A percentile compares a stretch with the other conserved stretches of the same genome.
These are phyloP conservation scores for Fusarium domesticum DNA, from an alignment of 2,329 filamentous ascomycete species.

Conservation along the genomic window DNA sequence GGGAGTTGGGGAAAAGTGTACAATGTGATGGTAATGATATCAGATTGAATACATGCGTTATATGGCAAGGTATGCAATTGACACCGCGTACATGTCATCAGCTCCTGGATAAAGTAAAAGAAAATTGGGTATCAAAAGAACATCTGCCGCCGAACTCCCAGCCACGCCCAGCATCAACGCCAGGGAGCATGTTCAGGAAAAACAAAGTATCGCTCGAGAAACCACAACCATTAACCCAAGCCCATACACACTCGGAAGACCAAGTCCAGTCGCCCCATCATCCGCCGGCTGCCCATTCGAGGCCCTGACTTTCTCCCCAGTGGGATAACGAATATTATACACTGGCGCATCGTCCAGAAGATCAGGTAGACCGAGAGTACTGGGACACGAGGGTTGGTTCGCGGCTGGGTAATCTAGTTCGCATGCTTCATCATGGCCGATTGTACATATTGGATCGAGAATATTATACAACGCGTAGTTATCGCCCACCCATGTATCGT, in stretches of 20 bases:
- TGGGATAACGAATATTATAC: slow-evolving; percentile 47
- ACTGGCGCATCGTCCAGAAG: slow-evolving; percentile 40
- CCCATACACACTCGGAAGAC: neutral
- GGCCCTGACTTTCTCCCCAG: slow-evolving; percentile 41
- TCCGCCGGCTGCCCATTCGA: slow-evolving; percentile 16
- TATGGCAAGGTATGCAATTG: too few species aligned
- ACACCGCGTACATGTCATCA: too few species aligned
- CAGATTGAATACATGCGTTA: too few species aligned
- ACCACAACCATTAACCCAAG: neutral
- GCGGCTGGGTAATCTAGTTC: slow-evolving; percentile 40
- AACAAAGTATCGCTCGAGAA: neutral
- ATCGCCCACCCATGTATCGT: slow-evolving; percentile 45
- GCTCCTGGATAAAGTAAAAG: too few species aligned
- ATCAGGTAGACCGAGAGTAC: slow-evolving; percentile 39
- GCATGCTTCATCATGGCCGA: slow-evolving; percentile 47
- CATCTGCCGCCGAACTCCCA: neutral
- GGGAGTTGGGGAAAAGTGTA: too few species aligned
- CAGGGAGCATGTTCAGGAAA: neutral
- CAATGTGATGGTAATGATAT: too few species aligned
- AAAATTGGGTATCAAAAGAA: neutral
- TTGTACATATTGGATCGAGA: slow-evolving; percentile 45
- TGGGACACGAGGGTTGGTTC: slow-evolving; percentile 46
- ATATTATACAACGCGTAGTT: slow-evolving; percentile 53
- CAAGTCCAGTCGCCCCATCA: slow-evolving; percentile 1
- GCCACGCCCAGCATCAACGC: neutral